Conservation (phyloP, 2,329 filamentous ascomycete genomes). For the Epichloe baconii region DNA sequence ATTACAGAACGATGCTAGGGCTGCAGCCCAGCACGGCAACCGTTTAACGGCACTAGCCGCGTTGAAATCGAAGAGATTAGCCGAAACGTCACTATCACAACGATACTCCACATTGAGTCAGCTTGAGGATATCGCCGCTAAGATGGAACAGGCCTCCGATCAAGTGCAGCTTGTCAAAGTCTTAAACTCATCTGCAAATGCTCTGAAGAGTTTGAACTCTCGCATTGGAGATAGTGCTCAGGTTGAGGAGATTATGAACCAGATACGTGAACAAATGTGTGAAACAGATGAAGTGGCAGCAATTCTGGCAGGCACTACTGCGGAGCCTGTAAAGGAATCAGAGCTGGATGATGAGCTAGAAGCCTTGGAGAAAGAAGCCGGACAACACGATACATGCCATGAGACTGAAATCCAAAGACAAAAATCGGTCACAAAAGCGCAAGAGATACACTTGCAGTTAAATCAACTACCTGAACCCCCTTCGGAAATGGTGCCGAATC, state of each 20-base stretch:
- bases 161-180: conserved; percentile 73
- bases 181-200: conserved; percentile 65
- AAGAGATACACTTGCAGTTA: conserved; percentile 39
- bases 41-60: conserved; percentile 62
- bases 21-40: conserved; percentile 61
- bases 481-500: conserved; percentile 20
- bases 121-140: conserved; percentile 70
- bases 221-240: conserved; percentile 64
- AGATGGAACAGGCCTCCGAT: conserved; percentile 74
- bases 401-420: conserved; percentile 33
- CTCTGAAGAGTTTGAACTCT: conserved; percentile 59
- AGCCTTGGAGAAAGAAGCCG: conserved; percentile 51
- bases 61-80: conserved; percentile 69
- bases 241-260: conserved; percentile 64
- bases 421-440: conserved; percentile 30
- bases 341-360: conserved; percentile 85
- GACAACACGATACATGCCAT: conserved; percentile 29
- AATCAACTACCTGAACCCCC: conserved; percentile 34
- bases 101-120: conserved; percentile 64
- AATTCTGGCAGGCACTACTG: conserved; percentile 54
- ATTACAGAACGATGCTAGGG: conserved; percentile 51
- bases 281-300: conserved; percentile 71
- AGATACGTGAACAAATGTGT: conserved; percentile 65
- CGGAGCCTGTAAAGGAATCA: conserved; percentile 52
- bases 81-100: conserved; percentile 58